Evolutionary conservation across 2,329 filamentous ascomycete species (phyloP), one percentile per base, ranked within the genome.

Genomic region (Aspergillus hortae): DNA sequence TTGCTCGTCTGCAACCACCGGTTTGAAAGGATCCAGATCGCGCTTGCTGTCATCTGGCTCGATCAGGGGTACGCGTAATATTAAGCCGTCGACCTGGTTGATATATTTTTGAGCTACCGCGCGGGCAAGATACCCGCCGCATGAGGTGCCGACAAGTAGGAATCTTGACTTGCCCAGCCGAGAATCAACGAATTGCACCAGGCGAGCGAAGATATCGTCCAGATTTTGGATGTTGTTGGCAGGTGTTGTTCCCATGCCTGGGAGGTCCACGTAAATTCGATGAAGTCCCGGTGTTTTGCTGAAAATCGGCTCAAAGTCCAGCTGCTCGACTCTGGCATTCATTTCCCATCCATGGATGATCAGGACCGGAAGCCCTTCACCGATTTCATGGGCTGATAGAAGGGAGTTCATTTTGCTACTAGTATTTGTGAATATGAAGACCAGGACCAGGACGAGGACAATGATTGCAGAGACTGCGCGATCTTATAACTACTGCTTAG

Each of bases 271-370:
- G 44, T 67, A 67, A 30, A 67, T 65, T 10, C 64, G 60, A 23
- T 46, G 53, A 48, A 65, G 51, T n/a, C 48, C 52, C 1, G 51
- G 49, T 49, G 14, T 52, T 47, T 52, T 60, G 38, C 12, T 56
- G 56, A 67, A 64, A 10, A 66, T 64, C 7, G 64, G 64, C 50
- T 67, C 64, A 40, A 66, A 65, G 54, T 65, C 64, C 6, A 52
- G 30, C 45, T 56, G 51, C 41, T 67, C 64, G 19, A 44, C 56
- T 53, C 38, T 57, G 25, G 55, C 58, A 1, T 56, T 30, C 50
- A 63, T 51, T 36, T 63, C 25, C 64, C 64, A 67, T 30, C 64
- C 64, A 51, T 64, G 64, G 17, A 67, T 58, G 45, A 66, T 61
- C 15, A 67, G 27, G n/a, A 66, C 47, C 15, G 62, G 61, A 23